Base-by-base conservation (phyloP, 1,284 basidiomycete genomes). In the Ceratobasidium papillatum region DNA sequence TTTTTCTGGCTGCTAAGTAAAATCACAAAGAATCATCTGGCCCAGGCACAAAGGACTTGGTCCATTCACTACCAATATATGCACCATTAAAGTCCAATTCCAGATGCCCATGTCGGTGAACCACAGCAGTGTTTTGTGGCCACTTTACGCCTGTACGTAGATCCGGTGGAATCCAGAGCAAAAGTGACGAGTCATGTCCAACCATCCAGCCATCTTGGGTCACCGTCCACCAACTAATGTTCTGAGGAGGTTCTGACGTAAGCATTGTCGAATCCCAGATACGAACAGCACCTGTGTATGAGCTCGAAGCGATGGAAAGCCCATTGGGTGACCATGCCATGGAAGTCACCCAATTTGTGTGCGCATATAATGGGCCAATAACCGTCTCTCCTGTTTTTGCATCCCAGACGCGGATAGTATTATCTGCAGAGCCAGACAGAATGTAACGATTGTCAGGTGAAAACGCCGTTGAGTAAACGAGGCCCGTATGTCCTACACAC, bases 261-360 rank as follows among this genome's bases (percentile, higher is more conserved):
- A 47, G 45, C 9, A 17, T n/a, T 9, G 8, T 9, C 3, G 45
- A 3, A 30, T 72, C n/a, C 75, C 66, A 75, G 9, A 75, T 9
- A 5, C 75, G 69, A 45, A 64, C 43, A 14, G 45, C 8, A 12
- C 45, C 45, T 3, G 8, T 17, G 4, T 11, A 9, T 3, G 45
- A 47, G 19, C 45, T 47, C 11, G 45, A 47, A 47, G 45, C 45
- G 19, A 47, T 9, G 27, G 4, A 52, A 12, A 17, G n/a, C 4
- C 63, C 43, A 22, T 65, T 36, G 34, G 63, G 63, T 41, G 63
- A 65, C 51, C 63, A 62, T 36, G 66, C 51, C 1, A 75, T 25
- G 17, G 52, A 56, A 9, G 1, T 11, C 0, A 75, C 58, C 27
- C 22, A 2, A 22, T 36, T 25, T 12, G 22, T 63, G 22, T 75